These are phyloP conservation scores for Fusarium bulbicola DNA, from an alignment of 2,329 filamentous ascomycete genomes.

Conservation along the genomic window DNA sequence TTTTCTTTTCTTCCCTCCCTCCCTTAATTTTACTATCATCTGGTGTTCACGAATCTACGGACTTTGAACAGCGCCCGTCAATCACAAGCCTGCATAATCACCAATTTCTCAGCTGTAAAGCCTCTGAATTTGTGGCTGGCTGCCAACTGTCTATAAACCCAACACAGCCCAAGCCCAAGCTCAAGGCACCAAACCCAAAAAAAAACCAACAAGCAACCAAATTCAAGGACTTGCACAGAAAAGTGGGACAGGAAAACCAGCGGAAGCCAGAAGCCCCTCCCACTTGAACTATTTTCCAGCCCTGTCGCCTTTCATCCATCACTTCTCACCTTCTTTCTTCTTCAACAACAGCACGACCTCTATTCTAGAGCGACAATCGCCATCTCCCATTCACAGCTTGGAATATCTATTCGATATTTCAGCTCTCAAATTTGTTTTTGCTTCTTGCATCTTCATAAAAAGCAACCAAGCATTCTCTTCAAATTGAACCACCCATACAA, in stretches of 20 bases:
- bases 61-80: not conserved
- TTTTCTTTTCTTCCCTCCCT: not conserved
- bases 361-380: conserved; percentile 13
- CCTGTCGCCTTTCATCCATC: conserved; percentile 23
- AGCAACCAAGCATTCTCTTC: conserved; percentile 11
- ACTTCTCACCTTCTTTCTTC: conserved; percentile 8
- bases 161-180: conserved; percentile 5
- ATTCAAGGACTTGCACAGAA: conserved; percentile 11
- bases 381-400: conserved; percentile 3
- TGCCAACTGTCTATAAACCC: not conserved
- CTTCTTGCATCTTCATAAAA: conserved; percentile 4
- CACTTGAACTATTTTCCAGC: conserved; percentile 26
- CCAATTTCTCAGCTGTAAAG: not conserved
- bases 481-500: conserved; percentile 8
- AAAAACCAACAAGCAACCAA: conserved; percentile 18
- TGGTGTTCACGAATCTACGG: not conserved
- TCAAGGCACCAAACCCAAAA: not conserved
- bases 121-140: conserved; percentile 1
- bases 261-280: conserved; percentile 21
- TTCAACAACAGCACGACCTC: conserved; percentile 18
- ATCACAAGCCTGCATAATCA: not conserved
- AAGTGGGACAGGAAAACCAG: conserved; percentile 25
- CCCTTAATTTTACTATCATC: not conserved
- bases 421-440: not conserved
- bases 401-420: conserved; percentile 25